Percentiles rank a stretch among this genome's conserved stretches.
phyloP scores from a whole-genome alignment of 2,329 filamentous ascomycete species.

The Diaporthe sp. region DNA sequence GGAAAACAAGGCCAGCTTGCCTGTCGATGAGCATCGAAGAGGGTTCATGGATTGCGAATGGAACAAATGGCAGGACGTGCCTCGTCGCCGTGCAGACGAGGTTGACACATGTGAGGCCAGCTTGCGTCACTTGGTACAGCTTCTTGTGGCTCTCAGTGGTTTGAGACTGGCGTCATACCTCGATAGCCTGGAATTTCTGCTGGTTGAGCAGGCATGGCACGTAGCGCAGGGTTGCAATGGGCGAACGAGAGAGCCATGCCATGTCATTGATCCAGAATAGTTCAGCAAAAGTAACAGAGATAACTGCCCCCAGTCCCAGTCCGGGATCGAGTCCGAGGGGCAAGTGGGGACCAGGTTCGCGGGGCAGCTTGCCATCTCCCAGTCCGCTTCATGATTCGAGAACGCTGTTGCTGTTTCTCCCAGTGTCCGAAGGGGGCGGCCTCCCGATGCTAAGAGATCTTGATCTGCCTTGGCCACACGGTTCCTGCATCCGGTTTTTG shows the following conservation, averaged over 20 bases:
- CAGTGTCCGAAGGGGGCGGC: neutral
- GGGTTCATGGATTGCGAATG: neutral
- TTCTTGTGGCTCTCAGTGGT: slow-evolving; percentile 6
- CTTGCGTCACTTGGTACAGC: slow-evolving; percentile 29
- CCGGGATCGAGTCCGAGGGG: slow-evolving; percentile 10
- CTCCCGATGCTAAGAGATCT: slow-evolving; percentile 12
- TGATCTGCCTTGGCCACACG: slow-evolving; percentile 26
- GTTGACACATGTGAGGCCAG: slow-evolving; percentile 35
- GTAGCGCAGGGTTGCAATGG: slow-evolving; percentile 28
- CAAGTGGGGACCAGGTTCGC: neutral
- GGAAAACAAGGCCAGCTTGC: neutral
- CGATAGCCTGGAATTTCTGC: slow-evolving; percentile 7
- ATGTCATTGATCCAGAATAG: slow-evolving; percentile 23
- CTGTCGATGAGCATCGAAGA: neutral
- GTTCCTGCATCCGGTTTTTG: slow-evolving; percentile 30
- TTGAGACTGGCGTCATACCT: slow-evolving; percentile 37
- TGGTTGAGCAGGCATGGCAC: slow-evolving; percentile 20
- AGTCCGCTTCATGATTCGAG: neutral
- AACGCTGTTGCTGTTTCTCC: slow-evolving; percentile 10
- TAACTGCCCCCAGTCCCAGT: slow-evolving; percentile 25
- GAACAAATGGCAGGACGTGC: slow-evolving; percentile 19
- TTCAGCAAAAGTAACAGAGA: slow-evolving; percentile 5
- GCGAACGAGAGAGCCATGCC: slow-evolving; percentile 25
- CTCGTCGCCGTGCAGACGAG: neutral
- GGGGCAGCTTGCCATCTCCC: neutral